Conservation (phyloP, 2,329 filamentous ascomycete species). For the Aspergillus sclerotialis region DNA sequence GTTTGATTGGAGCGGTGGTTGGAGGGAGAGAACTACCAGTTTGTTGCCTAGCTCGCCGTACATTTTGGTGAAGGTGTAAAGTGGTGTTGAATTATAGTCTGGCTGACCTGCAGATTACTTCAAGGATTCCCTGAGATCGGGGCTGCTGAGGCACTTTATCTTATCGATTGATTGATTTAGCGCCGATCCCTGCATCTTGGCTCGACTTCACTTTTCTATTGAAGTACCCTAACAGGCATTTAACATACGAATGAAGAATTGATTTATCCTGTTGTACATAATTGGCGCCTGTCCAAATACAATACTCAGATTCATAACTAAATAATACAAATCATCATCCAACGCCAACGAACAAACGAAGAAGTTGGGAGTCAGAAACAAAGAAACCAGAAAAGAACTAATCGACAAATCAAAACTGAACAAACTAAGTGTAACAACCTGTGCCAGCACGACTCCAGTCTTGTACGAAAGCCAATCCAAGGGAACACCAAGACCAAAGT, state of each 20-base stretch:
- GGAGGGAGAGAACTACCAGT: constrained; percentile 49
- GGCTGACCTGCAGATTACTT: neutral
- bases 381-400: neutral
- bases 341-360: neutral
- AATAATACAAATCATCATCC: too few species aligned
- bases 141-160: too few species aligned
- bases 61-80: constrained; percentile 48
- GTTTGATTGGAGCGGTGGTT: neutral
- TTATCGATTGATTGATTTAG: too few species aligned
- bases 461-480: neutral
- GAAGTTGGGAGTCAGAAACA: neutral
- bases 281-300: too few species aligned
- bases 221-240: neutral
- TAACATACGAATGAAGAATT: too few species aligned
- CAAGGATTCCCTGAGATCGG: neutral
- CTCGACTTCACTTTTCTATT: too few species aligned
- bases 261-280: too few species aligned
- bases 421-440: neutral
- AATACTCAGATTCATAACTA: too few species aligned
- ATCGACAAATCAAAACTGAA: neutral
- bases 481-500: neutral
- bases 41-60: constrained; percentile 85
- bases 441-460: neutral
- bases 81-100: neutral
- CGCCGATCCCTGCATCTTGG: too few species aligned